Base-by-base conservation (phyloP, 1,139 yeast genomes). In the Blastobotrys buckinghamii region DNA sequence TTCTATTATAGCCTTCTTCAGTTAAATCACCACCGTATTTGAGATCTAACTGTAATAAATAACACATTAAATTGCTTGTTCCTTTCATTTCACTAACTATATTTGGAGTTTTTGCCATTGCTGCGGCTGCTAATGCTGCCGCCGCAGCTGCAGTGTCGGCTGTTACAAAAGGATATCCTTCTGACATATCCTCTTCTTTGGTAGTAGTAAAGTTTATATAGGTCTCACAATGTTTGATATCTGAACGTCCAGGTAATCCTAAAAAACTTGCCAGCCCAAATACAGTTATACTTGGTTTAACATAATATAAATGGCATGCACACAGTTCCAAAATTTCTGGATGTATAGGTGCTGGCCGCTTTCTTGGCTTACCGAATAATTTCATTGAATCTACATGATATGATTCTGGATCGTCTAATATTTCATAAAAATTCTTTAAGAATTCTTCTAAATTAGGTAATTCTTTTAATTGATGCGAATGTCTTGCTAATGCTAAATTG, bases 1-100 rank as follows among this genome's bases (percentile, higher is more conserved):
- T 32, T 9, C 45, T 39, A 22, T 43, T 43, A 29, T 43, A 43
- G 7, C 47, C 47, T 29, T 43, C 47, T n/a, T 42, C 45, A 6
- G 29, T 42, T 17, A 42, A 19, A 19, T 32, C 44, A 16, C 45
- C 45, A 33, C 39, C 40, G 24, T 19, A 34, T 20, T 35, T 19
- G 16, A 20, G 22, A 26, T 42, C 45, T 6, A 42, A 27, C 24
- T 34, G 39, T 33, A 34, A n/a, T 13, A 34, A 42, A 19, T 17
- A 13, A 13, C 26, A 16, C 39, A 35, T 22, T 24, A 42, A 26
- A 10, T 15, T 33, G 15, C 45, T 42, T n/a, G 34, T 24, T 5
- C 27, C 30, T 19, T 36, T 36, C 27, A 36, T 4, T 3, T 36
- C 39, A n/a, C 24, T n/a, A 2, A 17, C 26, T 16, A 20, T 26